Base-by-base conservation (phyloP, 345 rosid species). In the Balakata baccata region DNA sequence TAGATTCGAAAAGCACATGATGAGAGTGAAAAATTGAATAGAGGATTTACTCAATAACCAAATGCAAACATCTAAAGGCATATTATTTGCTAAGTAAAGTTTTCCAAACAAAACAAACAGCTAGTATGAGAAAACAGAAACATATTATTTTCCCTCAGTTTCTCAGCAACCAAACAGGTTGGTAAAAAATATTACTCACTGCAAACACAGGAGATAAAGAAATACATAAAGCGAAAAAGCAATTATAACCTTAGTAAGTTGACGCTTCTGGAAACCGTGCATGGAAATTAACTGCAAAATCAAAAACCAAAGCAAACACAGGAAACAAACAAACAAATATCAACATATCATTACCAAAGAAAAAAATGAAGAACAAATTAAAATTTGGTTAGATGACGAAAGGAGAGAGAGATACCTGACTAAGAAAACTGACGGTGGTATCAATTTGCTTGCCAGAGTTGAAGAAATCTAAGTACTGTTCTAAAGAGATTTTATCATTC, bases 261-360 rank as follows among this genome's bases (percentile, higher is more conserved):
- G 11, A 6, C 0, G 0, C 64, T 43, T 82, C 73, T 18, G 82
- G 76, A 85, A 85, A 22, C 89, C 90, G 79, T 85, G 87, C 73
- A 87, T 79, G 74, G 37, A 47, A 67, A 87, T 64, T 54, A 87
- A 81, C 89, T 87, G 78, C 23, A 43, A 66, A 63, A 17, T 34
- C 37, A 38, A 43, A 7, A 78, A n/a, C 34, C 1, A 29, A 29
- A 29, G 34, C 2, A 29, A 29, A 29, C 34, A 29, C 2, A 29
- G 34, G 34, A 29, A 41, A 34, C 45, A 13, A 34, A 64, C 3
- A 0, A 13, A 38, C 5, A 1, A 5, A 54, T 0, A 25, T 23
- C 0, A 74, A 7, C 23, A 6, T 20, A 12, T 10, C 61, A 71
- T 51, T 8, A 51, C 34, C 29, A 0, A 29, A 29, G 34, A 29